phyloP scores from a whole-genome alignment of 2,329 filamentous ascomycete species.

The Clonostachys rosea region DNA sequence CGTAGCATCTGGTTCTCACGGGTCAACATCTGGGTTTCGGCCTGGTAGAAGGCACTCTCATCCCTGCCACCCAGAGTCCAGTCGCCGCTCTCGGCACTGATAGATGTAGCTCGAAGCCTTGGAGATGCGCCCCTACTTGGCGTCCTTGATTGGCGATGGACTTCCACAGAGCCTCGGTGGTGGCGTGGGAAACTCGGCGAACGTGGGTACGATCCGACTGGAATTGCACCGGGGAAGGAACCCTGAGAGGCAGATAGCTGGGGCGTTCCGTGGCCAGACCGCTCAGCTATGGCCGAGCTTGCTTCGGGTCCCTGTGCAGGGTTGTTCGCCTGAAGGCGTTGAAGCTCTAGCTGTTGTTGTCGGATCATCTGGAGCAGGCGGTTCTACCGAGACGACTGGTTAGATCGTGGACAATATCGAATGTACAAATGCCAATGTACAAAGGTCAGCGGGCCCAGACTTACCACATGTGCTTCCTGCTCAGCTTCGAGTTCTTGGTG shows the following conservation, averaged over 20 bases:
- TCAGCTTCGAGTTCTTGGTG: conserved; percentile 77
- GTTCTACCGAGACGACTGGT: conserved; percentile 43
- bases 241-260: conserved; percentile 26
- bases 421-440: background rate
- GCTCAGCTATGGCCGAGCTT: conserved; percentile 41
- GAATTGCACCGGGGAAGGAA: conserved; percentile 19
- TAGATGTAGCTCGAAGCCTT: conserved; percentile 50
- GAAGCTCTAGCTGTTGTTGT: conserved; percentile 67
- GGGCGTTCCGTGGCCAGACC: conserved; percentile 28
- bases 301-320: conserved; percentile 37
- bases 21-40: conserved; percentile 72
- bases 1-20: conserved; percentile 82
- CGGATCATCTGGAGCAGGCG: conserved; percentile 74
- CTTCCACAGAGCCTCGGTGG: conserved; percentile 51
- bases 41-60: conserved; percentile 76
- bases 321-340: conserved; percentile 48
- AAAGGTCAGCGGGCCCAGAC: conserved; percentile 13
- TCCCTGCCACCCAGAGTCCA: conserved; percentile 62
- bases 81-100: conserved; percentile 56
- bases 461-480: conserved; percentile 72
- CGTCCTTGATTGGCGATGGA: conserved; percentile 52
- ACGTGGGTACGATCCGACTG: conserved; percentile 38
- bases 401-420: background rate
- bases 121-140: conserved; percentile 55
- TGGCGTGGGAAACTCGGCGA: conserved; percentile 41